Evolutionary conservation across 2,329 filamentous ascomycete genomes (phyloP).

Genomic region (Paraphaeosphaeria minitans): DNA sequence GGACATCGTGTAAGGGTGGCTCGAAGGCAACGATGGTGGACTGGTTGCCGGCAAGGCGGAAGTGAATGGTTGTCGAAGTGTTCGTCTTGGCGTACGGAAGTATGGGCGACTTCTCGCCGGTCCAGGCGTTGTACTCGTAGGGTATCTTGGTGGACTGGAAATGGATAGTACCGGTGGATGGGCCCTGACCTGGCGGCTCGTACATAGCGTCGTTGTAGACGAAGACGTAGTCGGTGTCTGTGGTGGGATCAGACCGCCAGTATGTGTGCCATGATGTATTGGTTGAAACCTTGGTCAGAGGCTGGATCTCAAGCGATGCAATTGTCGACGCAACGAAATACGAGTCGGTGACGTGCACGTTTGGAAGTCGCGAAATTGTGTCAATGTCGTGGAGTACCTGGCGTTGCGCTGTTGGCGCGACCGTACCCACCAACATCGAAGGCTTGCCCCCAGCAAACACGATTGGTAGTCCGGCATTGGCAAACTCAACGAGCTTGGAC

Average conservation of each 20-base stretch:
- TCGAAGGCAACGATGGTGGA: constrained; percentile 49
- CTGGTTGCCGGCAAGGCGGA: constrained; percentile 50
- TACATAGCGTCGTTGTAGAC: constrained; percentile 47
- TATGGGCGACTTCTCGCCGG: constrained; percentile 44
- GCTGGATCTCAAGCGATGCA: constrained; percentile 15
- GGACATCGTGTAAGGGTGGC: neutral
- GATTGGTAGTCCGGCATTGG: constrained; percentile 50
- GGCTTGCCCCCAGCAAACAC: constrained; percentile 39
- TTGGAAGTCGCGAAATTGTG: constrained; percentile 7
- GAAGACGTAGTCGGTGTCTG: constrained; percentile 45
- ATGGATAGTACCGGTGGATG: constrained; percentile 15
- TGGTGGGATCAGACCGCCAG: constrained; percentile 41
- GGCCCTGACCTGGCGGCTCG: constrained; percentile 8
- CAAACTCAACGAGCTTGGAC: constrained; percentile 43
- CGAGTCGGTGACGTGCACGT: constrained; percentile 18
- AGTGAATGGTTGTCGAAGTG: constrained; percentile 33
- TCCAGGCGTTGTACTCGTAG: constrained; percentile 52
- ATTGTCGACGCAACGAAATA: constrained; percentile 16
- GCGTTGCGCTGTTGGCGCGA: constrained; percentile 1
- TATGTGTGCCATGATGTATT: constrained; percentile 37
- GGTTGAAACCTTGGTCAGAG: constrained; percentile 14
- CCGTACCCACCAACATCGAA: constrained; percentile 12
- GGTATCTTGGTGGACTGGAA: constrained; percentile 32
- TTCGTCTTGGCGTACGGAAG: constrained; percentile 38
- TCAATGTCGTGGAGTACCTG: constrained; percentile 6